Percentiles rank a stretch among this genome's conserved stretches.
Evolutionary conservation across 1,284 basidiomycete species (phyloP).

Genomic region (Ustilago lituana): DNA sequence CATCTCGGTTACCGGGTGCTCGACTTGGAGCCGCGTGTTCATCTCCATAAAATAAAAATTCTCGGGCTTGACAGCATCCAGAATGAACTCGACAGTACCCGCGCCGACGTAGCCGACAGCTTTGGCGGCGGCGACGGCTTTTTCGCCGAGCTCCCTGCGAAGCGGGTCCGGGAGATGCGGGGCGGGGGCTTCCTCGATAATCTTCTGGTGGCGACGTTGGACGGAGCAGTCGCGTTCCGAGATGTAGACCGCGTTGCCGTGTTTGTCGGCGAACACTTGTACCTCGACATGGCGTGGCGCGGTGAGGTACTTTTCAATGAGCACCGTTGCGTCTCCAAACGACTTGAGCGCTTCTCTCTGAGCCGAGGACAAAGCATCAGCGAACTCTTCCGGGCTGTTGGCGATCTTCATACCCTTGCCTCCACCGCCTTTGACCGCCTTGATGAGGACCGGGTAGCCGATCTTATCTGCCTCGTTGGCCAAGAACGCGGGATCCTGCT

Average conservation of each 20-base stretch:
- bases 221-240: slow-evolving; percentile 96
- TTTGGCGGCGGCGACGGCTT: slow-evolving; percentile 88
- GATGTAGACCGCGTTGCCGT: slow-evolving; percentile 80
- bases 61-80: slow-evolving; percentile 33
- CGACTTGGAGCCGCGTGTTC: slow-evolving; percentile 85
- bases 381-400: slow-evolving; percentile 74
- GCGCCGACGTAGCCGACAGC: slow-evolving; percentile 90
- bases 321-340: slow-evolving; percentile 71
- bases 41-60: slow-evolving; percentile 65
- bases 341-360: slow-evolving; percentile 74
- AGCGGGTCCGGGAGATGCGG: slow-evolving; percentile 81
- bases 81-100: slow-evolving; percentile 80
- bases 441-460: slow-evolving; percentile 68
- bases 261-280: slow-evolving; percentile 71
- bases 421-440: slow-evolving; percentile 68
- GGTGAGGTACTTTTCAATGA: slow-evolving; percentile 63
- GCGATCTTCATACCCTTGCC: slow-evolving; percentile 69
- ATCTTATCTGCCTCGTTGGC: slow-evolving; percentile 73
- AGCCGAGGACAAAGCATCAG: slow-evolving; percentile 81
- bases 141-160: slow-evolving; percentile 81
- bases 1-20: slow-evolving; percentile 94
- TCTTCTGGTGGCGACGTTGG: slow-evolving; percentile 92
- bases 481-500: slow-evolving; percentile 77
- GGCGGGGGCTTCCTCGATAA: slow-evolving; percentile 93
- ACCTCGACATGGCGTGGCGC: slow-evolving; percentile 74